phyloP scores from a whole-genome alignment of 768 basidiomycete species.

The Pisolithus tinctorius region DNA sequence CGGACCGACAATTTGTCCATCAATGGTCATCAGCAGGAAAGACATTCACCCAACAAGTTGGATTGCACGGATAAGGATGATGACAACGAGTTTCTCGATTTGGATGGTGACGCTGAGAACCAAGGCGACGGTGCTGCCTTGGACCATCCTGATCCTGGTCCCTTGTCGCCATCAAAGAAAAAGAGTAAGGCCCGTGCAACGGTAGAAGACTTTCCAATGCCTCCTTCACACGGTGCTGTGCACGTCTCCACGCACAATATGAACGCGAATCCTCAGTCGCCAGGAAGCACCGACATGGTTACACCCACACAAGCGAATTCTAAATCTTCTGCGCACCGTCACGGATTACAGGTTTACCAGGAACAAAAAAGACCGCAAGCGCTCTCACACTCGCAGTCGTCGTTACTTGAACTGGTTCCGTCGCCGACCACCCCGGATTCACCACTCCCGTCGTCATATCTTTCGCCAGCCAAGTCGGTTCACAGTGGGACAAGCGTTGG shows the following conservation, averaged over 20 bases:
- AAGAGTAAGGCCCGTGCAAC: conserved; percentile 33
- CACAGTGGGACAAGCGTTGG: conserved; percentile 17
- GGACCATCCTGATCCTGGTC: not conserved
- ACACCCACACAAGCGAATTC: conserved; percentile 14
- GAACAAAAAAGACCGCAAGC: conserved; percentile 19
- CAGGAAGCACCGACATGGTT: conserved; percentile 1
- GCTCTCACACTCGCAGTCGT: conserved; percentile 19
- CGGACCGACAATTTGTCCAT: not conserved
- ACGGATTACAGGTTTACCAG: conserved; percentile 10
- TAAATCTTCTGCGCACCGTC: conserved; percentile 13
- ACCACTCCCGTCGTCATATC: conserved; percentile 25
- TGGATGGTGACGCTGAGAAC: conserved; percentile 35
- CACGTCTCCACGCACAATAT: conserved; percentile 5
- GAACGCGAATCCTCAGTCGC: conserved; percentile 5
- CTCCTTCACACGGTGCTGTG: conserved; percentile 27
- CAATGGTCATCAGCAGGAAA: not conserved
- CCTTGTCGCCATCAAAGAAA: conserved; percentile 5
- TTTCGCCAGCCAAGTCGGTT: conserved; percentile 18
- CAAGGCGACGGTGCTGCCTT: conserved; percentile 8
- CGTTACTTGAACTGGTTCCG: conserved; percentile 10
- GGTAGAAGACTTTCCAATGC: conserved; percentile 48
- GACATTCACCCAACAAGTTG: conserved; percentile 8
- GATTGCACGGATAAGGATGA: conserved; percentile 17
- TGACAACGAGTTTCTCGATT: conserved; percentile 58
- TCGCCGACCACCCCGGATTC: conserved; percentile 19